Evolutionary conservation across 305 asterid species (phyloP).

Genomic region (Striga hermonthica): DNA sequence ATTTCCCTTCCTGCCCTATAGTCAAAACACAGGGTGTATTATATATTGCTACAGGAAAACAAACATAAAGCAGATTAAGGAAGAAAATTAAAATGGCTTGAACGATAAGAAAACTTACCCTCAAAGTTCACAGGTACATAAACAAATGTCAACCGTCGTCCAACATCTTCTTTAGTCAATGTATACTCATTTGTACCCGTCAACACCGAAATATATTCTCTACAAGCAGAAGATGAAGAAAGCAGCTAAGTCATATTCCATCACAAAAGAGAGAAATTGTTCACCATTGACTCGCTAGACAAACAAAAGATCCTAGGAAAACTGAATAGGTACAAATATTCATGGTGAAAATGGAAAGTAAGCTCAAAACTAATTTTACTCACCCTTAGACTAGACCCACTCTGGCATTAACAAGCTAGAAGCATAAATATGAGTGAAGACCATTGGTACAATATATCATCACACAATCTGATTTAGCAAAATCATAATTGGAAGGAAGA

Average conservation of each 20-base stretch:
- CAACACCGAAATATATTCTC: conserved; percentile 60
- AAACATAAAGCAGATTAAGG: conserved; percentile 23
- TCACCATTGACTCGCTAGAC: conserved; percentile 10
- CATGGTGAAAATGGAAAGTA: conserved; percentile 1
- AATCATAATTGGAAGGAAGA: conserved; percentile 7
- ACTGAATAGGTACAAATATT: background rate
- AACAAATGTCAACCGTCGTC: conserved; percentile 63
- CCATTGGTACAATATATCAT: background rate
- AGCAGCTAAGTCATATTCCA: conserved; percentile 28
- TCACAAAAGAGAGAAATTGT: conserved; percentile 23
- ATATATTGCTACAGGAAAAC: conserved; percentile 12
- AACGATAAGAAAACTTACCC: conserved; percentile 49
- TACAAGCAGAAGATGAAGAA: conserved; percentile 35
- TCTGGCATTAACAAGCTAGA: too few relatives aligned
- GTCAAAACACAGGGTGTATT: conserved; percentile 22
- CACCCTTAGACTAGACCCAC: too few relatives aligned
- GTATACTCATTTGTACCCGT: conserved; percentile 80
- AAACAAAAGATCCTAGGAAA: conserved; percentile 5
- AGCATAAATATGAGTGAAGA: background rate
- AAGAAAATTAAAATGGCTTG: conserved; percentile 25
- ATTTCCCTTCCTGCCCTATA: conserved; percentile 89
- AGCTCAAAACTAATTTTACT: background rate
- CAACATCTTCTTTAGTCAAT: conserved; percentile 78
- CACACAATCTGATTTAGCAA: conserved; percentile 15
- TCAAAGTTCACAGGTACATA: conserved; percentile 89